Evolutionary conservation across 305 asterid species (phyloP).

Genomic region (Fraxinus angustifolia): DNA sequence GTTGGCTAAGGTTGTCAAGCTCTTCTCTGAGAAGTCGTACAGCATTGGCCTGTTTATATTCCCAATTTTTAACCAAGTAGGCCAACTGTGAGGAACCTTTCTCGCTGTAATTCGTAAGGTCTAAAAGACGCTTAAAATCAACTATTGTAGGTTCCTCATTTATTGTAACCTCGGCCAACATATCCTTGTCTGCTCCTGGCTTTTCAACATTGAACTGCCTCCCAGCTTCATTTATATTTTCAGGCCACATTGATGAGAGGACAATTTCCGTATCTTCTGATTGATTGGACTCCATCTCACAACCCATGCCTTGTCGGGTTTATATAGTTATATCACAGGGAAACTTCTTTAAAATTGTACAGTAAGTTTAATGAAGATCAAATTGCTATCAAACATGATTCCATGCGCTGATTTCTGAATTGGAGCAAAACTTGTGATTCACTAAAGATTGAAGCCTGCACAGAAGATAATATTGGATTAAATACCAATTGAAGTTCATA

Average conservation of each 20-base stretch:
- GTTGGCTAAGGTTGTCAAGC: slow-evolving; percentile 75
- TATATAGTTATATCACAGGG: neutral
- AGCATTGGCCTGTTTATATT: slow-evolving; percentile 65
- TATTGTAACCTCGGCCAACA: slow-evolving; percentile 73
- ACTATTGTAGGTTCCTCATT: slow-evolving; percentile 63
- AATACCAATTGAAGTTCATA: neutral
- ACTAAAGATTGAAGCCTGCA: slow-evolving; percentile 2
- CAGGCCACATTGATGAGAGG: slow-evolving; percentile 96
- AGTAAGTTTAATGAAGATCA: neutral
- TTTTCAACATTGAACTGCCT: slow-evolving; percentile 74
- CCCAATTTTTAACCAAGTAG: slow-evolving; percentile 82
- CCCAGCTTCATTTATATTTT: slow-evolving; percentile 78
- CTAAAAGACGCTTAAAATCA: slow-evolving; percentile 66
- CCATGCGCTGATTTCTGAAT: neutral
- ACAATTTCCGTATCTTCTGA: slow-evolving; percentile 72
- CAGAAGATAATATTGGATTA: neutral
- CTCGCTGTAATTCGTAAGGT: slow-evolving; percentile 73
- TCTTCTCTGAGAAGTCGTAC: slow-evolving; percentile 80
- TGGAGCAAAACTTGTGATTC: neutral
- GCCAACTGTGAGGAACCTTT: slow-evolving; percentile 81
- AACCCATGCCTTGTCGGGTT: slow-evolving; percentile 44
- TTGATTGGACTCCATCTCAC: slow-evolving; percentile 63
- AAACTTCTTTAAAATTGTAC: neutral
- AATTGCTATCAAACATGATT: neutral
- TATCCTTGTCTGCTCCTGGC: slow-evolving; percentile 69